phyloP scores from a whole-genome alignment of 75 land plant species.

The Chamaecyparis obtusa region DNA sequence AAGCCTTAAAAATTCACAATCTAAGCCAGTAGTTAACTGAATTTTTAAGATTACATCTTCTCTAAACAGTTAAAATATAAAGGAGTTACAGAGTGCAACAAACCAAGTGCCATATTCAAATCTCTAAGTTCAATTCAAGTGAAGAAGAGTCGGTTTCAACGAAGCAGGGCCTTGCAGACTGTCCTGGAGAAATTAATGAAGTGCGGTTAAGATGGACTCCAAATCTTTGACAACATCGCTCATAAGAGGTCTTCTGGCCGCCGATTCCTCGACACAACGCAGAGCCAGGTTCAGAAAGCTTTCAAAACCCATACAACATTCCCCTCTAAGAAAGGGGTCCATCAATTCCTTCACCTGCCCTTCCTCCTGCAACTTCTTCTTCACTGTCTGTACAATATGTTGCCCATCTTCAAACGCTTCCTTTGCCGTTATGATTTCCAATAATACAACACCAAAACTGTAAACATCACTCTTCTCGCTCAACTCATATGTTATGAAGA shows the following conservation, averaged over 20 bases:
- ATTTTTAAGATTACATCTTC: too few species aligned
- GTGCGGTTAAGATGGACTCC: slow-evolving; percentile 34
- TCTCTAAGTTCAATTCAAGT: too few species aligned
- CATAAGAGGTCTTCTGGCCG: slow-evolving; percentile 63
- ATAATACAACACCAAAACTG: slow-evolving; percentile 39
- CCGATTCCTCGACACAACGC: slow-evolving; percentile 63
- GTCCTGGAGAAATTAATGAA: neutral
- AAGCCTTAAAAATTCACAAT: too few species aligned
- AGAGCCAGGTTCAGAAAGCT: slow-evolving; percentile 58
- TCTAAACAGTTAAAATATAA: too few species aligned
- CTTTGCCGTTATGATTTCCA: slow-evolving; percentile 36
- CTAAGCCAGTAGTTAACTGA: too few species aligned
- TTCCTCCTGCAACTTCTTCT: slow-evolving; percentile 6
- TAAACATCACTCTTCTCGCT: slow-evolving; percentile 38
- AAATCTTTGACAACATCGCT: slow-evolving; percentile 67
- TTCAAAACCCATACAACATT: slow-evolving; percentile 29
- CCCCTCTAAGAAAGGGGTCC: slow-evolving; percentile 50
- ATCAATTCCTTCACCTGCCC: slow-evolving; percentile 23
- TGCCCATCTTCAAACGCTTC: slow-evolving; percentile 9
- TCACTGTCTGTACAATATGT: slow-evolving; percentile 16
- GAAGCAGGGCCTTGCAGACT: too few species aligned
- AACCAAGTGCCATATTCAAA: too few species aligned
- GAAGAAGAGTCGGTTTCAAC: too few species aligned
- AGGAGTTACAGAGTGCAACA: too few species aligned
- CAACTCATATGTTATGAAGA: slow-evolving; percentile 21